A percentile compares a stretch with the other conserved stretches of the same genome.
These are phyloP conservation scores for Aspergillus sp. DNA, from an alignment of 2,329 filamentous ascomycete species.

Conservation along the genomic window DNA sequence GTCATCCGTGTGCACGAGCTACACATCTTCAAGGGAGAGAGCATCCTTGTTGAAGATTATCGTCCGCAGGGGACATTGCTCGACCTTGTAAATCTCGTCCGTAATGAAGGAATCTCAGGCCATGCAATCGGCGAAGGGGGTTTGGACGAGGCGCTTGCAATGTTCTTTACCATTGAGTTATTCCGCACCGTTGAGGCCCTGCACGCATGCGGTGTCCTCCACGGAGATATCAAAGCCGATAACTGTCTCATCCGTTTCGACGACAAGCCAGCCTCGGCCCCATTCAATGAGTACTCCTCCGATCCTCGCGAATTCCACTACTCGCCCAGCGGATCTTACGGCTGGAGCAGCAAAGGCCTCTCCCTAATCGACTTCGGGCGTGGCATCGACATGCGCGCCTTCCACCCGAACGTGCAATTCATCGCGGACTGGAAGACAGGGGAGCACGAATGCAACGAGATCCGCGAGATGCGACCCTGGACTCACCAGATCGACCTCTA, in stretches of 20 bases:
- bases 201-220: constrained; percentile 77
- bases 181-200: constrained; percentile 87
- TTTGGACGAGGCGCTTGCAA: constrained; percentile 88
- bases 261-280: constrained; percentile 36
- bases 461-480: constrained; percentile 92
- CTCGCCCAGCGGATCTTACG: constrained; percentile 71
- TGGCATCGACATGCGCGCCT: constrained; percentile 89
- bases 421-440: constrained; percentile 94
- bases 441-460: constrained; percentile 89
- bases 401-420: constrained; percentile 77
- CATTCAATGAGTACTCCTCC: constrained; percentile 29
- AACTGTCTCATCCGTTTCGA: constrained; percentile 91
- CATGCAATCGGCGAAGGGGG: constrained; percentile 58
- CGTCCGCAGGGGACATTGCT: constrained; percentile 88
- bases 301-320: constrained; percentile 60
- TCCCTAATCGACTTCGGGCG: constrained; percentile 93
- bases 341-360: constrained; percentile 81
- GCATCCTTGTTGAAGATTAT: constrained; percentile 85
- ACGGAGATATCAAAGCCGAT: constrained; percentile 94
- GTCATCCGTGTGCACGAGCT: constrained; percentile 85
- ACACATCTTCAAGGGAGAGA: constrained; percentile 88
- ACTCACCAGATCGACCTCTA: constrained; percentile 98
- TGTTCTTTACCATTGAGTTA: constrained; percentile 94
- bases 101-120: constrained; percentile 63
- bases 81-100: constrained; percentile 89